Percentiles rank a stretch among this genome's conserved stretches.
Conservation (phyloP, 208 protist species). For the Trypanosoma melophagium region DNA sequence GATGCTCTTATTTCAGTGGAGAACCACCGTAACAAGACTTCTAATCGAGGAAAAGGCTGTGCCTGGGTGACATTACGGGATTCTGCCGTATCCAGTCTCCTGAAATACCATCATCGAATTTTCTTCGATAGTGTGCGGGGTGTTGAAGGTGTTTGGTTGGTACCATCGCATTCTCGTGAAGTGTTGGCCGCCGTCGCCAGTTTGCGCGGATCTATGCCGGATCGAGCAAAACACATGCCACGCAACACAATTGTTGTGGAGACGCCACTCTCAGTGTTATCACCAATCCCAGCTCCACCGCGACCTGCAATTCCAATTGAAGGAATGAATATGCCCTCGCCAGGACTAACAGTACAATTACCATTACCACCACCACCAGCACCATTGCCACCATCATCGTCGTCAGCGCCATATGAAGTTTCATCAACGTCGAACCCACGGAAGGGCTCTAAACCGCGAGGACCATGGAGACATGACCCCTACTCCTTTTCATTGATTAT, state of each 20-base stretch:
- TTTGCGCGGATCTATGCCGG: conserved; percentile 17
- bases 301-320: neutral
- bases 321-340: neutral
- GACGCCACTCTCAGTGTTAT: conserved; percentile 24
- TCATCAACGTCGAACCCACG: neutral
- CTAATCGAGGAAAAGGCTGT: conserved; percentile 69
- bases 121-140: conserved; percentile 57
- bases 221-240: conserved; percentile 63
- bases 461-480: conserved; percentile 14
- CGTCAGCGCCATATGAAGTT: too few relatives aligned
- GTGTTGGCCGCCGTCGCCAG: conserved; percentile 36
- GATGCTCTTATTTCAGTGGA: conserved; percentile 56
- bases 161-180: conserved; percentile 18
- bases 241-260: conserved; percentile 68
- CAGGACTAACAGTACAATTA: neutral
- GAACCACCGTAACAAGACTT: conserved; percentile 63
- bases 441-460: neutral
- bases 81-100: conserved; percentile 35
- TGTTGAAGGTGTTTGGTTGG: conserved; percentile 69
- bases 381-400: too few relatives aligned
- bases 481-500: conserved; percentile 3
- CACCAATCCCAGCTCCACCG: conserved; percentile 9
- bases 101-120: conserved; percentile 61
- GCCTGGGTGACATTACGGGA: conserved; percentile 60
- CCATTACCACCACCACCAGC: too few relatives aligned